These are phyloP conservation scores for Candida insectalens DNA, from an alignment of 805 yeast genomes.

Conservation along the genomic window DNA sequence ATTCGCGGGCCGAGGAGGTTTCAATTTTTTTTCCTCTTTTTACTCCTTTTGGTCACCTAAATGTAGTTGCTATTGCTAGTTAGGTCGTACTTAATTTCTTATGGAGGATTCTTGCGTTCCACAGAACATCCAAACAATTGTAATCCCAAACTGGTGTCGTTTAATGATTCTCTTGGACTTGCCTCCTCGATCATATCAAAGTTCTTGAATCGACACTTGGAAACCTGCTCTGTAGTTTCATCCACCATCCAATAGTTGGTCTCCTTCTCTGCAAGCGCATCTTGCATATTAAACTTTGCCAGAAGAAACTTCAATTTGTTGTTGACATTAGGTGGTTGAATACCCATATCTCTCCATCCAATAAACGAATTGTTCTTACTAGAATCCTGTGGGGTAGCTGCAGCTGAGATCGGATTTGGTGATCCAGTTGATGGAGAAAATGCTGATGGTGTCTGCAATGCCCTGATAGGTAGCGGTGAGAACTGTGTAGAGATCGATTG, in stretches of 20 bases:
- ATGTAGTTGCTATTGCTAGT: too few relatives aligned
- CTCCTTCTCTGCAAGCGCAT: conserved; percentile 15
- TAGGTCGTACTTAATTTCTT: neutral
- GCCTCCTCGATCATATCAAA: conserved; percentile 55
- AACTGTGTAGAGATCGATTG: too few relatives aligned
- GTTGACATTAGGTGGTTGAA: conserved; percentile 24
- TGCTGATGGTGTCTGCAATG: too few relatives aligned
- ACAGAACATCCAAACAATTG: conserved; percentile 43
- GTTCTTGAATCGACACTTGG: conserved; percentile 32
- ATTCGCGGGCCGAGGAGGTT: too few relatives aligned
- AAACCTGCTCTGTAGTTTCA: conserved; percentile 13
- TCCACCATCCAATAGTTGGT: conserved; percentile 12
- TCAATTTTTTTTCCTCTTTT: too few relatives aligned
- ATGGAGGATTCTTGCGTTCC: conserved; percentile 35
- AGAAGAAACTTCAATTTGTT: conserved; percentile 19
- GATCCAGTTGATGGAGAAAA: too few relatives aligned
- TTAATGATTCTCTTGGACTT: conserved; percentile 33
- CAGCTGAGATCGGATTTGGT: too few relatives aligned
- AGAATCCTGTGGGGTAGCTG: too few relatives aligned
- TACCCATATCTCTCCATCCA: conserved; percentile 19
- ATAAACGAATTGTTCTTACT: too few relatives aligned
- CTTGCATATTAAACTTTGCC: conserved; percentile 14
- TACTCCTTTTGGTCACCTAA: too few relatives aligned
- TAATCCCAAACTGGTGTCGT: conserved; percentile 46
- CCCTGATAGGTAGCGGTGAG: too few relatives aligned